Conservation (phyloP, 306 rosid genomes). For the Lathyrus aphaca region DNA sequence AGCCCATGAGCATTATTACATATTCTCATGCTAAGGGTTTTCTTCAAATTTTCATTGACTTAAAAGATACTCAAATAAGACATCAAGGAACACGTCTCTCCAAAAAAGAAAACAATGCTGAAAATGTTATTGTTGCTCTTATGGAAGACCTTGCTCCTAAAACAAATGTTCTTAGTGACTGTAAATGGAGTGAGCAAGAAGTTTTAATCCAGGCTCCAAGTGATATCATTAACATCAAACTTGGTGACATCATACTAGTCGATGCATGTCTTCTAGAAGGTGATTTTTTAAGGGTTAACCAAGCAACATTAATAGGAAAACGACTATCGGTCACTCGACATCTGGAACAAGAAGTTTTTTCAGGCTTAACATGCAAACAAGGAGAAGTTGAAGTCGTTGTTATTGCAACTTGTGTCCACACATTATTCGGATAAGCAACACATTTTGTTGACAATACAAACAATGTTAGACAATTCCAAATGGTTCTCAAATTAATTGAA, state of each 20-base stretch:
- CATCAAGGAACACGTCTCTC: too few relatives aligned
- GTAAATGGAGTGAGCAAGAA: slow-evolving; percentile 85
- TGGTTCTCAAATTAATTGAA: slow-evolving; percentile 84
- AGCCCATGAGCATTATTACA: too few relatives aligned
- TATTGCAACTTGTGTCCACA: slow-evolving; percentile 93
- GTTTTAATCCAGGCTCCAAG: slow-evolving; percentile 92
- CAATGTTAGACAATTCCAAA: slow-evolving; percentile 98
- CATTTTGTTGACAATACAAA: slow-evolving; percentile 95
- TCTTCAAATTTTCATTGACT: too few relatives aligned
- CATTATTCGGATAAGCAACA: slow-evolving; percentile 97
- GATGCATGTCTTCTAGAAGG: slow-evolving; percentile 99
- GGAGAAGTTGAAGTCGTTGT: slow-evolving; percentile 98
- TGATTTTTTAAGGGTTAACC: slow-evolving; percentile 89
- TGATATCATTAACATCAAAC: slow-evolving; percentile 83
- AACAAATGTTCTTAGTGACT: slow-evolving; percentile 96
- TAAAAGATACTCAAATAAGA: too few relatives aligned
- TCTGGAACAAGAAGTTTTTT: slow-evolving; percentile 94
- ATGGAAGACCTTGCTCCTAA: slow-evolving; percentile 99
- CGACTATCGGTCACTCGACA: slow-evolving; percentile 85
- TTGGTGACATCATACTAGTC: slow-evolving; percentile 92
- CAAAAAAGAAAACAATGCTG: slow-evolving; percentile 97
- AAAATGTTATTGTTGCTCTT: slow-evolving; percentile 97
- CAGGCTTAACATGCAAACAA: slow-evolving; percentile 98
- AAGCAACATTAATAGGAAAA: slow-evolving; percentile 96
- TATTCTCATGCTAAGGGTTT: too few relatives aligned